Evolutionary conservation across 306 rosid genomes (phyloP), one percentile per base, ranked within the genome.

Genomic region (Begonia masoniana): DNA sequence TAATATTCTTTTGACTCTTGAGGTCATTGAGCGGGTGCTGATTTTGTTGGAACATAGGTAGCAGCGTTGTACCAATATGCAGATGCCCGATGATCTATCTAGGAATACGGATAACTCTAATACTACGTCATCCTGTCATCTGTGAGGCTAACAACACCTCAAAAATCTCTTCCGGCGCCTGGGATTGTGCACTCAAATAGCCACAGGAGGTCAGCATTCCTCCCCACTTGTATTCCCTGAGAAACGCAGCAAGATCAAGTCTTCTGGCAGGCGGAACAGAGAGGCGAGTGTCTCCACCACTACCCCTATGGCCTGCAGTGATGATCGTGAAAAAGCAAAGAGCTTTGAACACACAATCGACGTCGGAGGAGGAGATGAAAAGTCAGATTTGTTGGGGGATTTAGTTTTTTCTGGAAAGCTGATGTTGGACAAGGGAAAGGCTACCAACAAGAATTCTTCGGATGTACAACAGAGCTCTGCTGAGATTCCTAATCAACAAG

Each of bases 191-290:
- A 77, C 99, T 50, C 96, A 86, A 68, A 83, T 91, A 23, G 78
- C 86, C 9, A 83, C 96, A 1, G 99, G 86, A 26, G 82, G 78
- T 26, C 95, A 91, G 62, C 97, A 91, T 51, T 64, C 84, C 43
- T 91, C 99, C 43, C 96, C 96, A n/a, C 51, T 79, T 1, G 96
- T 91, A 23, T 91, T 91, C 70, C 99, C 96, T 0, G 99, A 91
- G 79, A 91, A 91, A 57, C 94, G 94, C 15, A 68, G 72, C 60
- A 91, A 68, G 71, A 71, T 73, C 52, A 89, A 78, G 83, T 71
- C 77, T 61, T 63, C 68, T 63, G 59, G 57, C 31, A 67, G 81
- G 71, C 69, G 76, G 56, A 59, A 72, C 41, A 67, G 74, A 43
- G 82, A 60, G 64, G 62, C 31, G 14, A 56, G 54, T 53, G 62